Evolutionary conservation across 169 alveolate species (phyloP), one percentile per base, ranked within the genome.

Genomic region (Eimeria necatrix): DNA sequence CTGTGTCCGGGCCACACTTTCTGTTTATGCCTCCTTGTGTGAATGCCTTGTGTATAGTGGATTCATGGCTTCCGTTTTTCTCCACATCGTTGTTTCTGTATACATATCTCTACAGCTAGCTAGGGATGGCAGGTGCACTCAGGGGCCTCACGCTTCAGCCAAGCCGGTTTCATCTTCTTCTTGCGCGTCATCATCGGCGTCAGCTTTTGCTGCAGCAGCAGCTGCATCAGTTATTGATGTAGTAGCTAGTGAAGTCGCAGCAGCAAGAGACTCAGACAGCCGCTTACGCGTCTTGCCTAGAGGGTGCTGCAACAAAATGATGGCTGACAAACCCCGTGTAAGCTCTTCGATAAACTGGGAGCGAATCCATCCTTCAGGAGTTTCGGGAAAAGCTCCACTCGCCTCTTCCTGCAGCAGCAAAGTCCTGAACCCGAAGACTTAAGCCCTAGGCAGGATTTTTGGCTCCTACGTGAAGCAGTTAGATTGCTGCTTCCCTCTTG

Each of bases 121-220:
- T 56, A 56, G 10, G 64, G n/a, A 12, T 56, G 10, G 20, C 87
- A 53, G 46, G 68, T 76, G 6, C 10, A 0, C 49, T 8, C 70
- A 22, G 70, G 68, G 24, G 88, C 61, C 88, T 53, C 61, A 83
- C 91, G 91, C 91, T 24, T 83, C 91, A 56, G n/a, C 91, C 32
- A 83, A 53, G 91, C 91, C 91, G 9, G 91, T 83, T 24, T 83
- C 91, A 83, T 83, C 91, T 83, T 83, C 91, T 32, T 83, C 91
- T 48, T 59, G 22, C 26, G 88, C 12, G 12, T 20, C 83, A 24
- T 5, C 83, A 71, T 49, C 83, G 53, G 83, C 68, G 1, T 32
- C 88, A 14, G n/a, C 64, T 56, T 56, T 16, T 9, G n/a, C 64
- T 32, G 84, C 32, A 73, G 32, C 84, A 2, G 84, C 20, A 41